Conservation (phyloP, 306 rosid species). For the Acmispon strigosus region DNA sequence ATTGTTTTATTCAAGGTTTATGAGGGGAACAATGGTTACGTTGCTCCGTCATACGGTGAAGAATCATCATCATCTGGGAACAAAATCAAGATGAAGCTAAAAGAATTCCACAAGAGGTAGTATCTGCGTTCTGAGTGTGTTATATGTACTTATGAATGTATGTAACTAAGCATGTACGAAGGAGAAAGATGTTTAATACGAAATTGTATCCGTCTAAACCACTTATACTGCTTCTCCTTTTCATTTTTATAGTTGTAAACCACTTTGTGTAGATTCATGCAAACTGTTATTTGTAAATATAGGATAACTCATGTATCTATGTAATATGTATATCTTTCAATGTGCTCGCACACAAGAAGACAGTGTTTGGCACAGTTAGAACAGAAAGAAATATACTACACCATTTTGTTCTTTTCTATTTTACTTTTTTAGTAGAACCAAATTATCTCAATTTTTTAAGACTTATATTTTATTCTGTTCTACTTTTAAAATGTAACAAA, state of each 20-base stretch:
- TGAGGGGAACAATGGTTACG: conserved; percentile 58
- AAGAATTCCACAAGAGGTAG: conserved; percentile 88
- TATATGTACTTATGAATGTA: no score
- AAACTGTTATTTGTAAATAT: no score
- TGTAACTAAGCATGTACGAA: no score
- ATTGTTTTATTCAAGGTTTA: conserved; percentile 30
- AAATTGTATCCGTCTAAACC: no score
- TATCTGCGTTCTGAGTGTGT: background rate
- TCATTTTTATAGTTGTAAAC: no score
- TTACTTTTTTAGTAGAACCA: background rate
- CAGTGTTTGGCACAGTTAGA: background rate
- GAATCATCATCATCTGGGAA: conserved; percentile 69
- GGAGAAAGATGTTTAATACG: no score
- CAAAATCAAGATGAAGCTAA: conserved; percentile 88
- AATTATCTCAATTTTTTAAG: background rate
- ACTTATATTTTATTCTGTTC: background rate
- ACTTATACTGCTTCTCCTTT: no score
- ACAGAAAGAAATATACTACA: background rate
- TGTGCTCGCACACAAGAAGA: no score
- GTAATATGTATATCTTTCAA: no score
- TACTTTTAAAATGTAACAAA: background rate
- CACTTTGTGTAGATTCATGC: no score
- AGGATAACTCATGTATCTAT: no score
- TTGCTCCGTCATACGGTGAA: conserved; percentile 72
- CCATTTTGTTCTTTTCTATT: background rate